Conservation (phyloP, 805 yeast species). For the Ascoidea tarda region DNA sequence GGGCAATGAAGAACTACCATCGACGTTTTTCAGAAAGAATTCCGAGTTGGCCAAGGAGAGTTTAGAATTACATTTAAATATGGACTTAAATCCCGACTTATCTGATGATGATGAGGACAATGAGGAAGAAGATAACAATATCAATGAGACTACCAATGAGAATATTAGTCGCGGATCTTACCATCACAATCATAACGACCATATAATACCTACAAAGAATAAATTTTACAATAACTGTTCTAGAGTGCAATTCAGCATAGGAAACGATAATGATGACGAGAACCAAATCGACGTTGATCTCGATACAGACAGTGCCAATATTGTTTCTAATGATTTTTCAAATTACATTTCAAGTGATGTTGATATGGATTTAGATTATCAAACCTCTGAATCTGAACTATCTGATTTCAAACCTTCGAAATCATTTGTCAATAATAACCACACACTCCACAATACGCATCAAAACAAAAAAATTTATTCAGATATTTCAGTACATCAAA, state of each 20-base stretch:
- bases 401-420: no score
- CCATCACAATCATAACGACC: no score
- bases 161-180: neutral
- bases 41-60: neutral
- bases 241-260: neutral
- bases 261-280: neutral
- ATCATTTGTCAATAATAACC: no score
- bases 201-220: no score
- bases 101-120: slow-evolving; percentile 5
- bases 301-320: slow-evolving; percentile 1
- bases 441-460: no score
- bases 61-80: neutral
- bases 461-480: no score
- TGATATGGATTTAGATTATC: neutral
- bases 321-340: neutral
- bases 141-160: neutral
- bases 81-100: slow-evolving; percentile 10
- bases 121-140: neutral
- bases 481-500: neutral
- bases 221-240: no score
- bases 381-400: no score
- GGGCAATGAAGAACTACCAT: slow-evolving; percentile 5
- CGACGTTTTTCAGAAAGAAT: neutral
- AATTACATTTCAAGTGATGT: neutral
- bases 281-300: neutral